phyloP scores from a whole-genome alignment of 805 yeast genomes.

The Saturnispora sanitii region DNA sequence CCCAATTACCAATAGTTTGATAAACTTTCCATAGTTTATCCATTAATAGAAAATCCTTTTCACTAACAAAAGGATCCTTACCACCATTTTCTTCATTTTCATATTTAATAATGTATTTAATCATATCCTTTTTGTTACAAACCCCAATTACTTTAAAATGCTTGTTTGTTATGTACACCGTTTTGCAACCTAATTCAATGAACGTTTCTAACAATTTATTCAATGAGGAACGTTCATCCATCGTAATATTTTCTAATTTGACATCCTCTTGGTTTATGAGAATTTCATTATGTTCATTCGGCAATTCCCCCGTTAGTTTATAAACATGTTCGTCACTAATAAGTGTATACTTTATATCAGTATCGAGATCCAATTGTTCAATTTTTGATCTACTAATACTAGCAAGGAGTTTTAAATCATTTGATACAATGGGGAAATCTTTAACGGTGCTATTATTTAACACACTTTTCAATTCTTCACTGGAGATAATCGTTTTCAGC shows the following conservation, averaged over 20 bases:
- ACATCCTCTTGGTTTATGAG: conserved; percentile 27
- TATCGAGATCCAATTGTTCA: conserved; percentile 16
- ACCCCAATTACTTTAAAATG: conserved; percentile 60
- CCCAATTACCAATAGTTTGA: conserved; percentile 5
- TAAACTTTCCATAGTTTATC: conserved; percentile 14
- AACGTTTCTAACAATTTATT: conserved; percentile 60
- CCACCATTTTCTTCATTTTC: conserved; percentile 19
- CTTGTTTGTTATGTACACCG: conserved; percentile 46
- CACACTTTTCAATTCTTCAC: too few relatives aligned
- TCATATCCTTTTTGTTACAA: conserved; percentile 76
- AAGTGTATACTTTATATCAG: conserved; percentile 11
- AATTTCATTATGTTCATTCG: conserved; percentile 4
- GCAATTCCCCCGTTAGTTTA: conserved; percentile 1
- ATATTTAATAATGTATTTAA: conserved; percentile 44
- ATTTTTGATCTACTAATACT: conserved; percentile 32
- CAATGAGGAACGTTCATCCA: conserved; percentile 43
- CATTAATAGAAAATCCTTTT: conserved; percentile 17
- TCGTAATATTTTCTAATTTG: conserved; percentile 52
- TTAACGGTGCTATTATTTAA: too few relatives aligned
- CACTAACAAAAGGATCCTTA: conserved; percentile 20
- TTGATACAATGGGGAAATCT: conserved; percentile 45
- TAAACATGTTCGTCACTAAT: conserved; percentile 10
- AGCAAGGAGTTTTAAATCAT: conserved; percentile 31
- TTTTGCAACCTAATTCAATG: conserved; percentile 69
- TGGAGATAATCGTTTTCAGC: conserved; percentile 11